Percentiles rank a stretch among this genome's conserved stretches.
These are phyloP conservation scores for Pleurotus cornucopiae DNA, from an alignment of 768 basidiomycete genomes.

Conservation along the genomic window DNA sequence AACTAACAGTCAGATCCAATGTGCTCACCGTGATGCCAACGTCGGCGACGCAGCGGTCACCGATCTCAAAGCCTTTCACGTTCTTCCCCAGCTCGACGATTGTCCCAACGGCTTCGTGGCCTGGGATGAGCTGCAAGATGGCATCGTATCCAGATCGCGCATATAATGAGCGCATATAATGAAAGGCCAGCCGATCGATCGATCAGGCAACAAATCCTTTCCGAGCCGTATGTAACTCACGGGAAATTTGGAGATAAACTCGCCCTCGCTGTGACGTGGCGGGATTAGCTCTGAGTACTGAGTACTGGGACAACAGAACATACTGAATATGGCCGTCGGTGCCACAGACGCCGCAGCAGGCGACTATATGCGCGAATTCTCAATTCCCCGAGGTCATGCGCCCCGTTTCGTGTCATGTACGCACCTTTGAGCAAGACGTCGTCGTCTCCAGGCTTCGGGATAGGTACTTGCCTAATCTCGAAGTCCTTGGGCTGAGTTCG, in stretches of 20 bases:
- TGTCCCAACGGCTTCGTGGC: slow-evolving; percentile 7
- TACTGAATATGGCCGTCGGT: slow-evolving; percentile 60
- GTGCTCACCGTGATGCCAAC: slow-evolving; percentile 44
- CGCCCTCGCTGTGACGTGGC: slow-evolving; percentile 6
- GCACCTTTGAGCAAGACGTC: slow-evolving; percentile 75
- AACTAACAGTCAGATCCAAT: slow-evolving; percentile 5
- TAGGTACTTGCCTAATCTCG: slow-evolving; percentile 61
- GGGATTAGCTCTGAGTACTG: slow-evolving; percentile 5
- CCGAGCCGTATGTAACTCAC: neutral
- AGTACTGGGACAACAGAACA: slow-evolving; percentile 29
- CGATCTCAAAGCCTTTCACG: slow-evolving; percentile 54
- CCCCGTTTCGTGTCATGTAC: neutral
- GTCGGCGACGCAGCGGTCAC: slow-evolving; percentile 67
- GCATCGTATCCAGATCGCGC: neutral
- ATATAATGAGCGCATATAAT: neutral
- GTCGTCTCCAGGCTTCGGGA: slow-evolving; percentile 60
- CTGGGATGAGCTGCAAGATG: slow-evolving; percentile 7
- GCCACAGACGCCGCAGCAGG: slow-evolving; percentile 43
- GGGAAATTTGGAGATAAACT: slow-evolving; percentile 11
- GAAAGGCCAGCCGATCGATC: slow-evolving; percentile 8
- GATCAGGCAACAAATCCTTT: slow-evolving; percentile 5
- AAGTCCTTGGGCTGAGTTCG: slow-evolving; percentile 57
- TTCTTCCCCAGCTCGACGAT: slow-evolving; percentile 38
- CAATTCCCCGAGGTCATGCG: neutral
- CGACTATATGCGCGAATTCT: slow-evolving; percentile 7